Evolutionary conservation across 306 rosid genomes (phyloP), one percentile per base, ranked within the genome.

Genomic region (Prunus mume): DNA sequence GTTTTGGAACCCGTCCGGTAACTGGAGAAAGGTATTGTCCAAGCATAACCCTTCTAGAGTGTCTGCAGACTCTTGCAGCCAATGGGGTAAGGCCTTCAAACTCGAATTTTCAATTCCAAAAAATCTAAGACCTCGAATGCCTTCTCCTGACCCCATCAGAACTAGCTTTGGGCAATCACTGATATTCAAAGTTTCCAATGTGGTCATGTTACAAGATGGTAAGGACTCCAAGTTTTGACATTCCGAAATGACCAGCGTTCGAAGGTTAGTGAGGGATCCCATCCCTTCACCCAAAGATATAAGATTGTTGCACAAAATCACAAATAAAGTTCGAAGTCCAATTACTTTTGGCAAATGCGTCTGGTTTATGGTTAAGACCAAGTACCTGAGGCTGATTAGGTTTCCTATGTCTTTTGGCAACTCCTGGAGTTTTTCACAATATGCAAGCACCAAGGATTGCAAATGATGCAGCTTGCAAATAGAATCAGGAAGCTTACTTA

Each of bases 331-430:
- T 11, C 34, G 66, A 6, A 66, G 73, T 15, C 67, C 14, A 4
- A 76, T 3, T 32, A 54, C 72, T 34, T 19, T 20, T 1, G 79
- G 79, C 1, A 65, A 17, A 27, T 34, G 2, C 7, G 6, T 20
- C 55, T 76, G 65, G 13, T 51, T 73, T 68, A 12, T 55, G 4
- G 25, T 65, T 27, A 69, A 25, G 14, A 43, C 25, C 58, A 74
- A 75, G 25, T 25, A 13, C 47, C 70, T 24, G 7, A 83, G 74
- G 56, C 38, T 74, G 49, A 78, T n/a, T 50, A 83, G 18, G 57
- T 83, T 69, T 12, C 68, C 56, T 8, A 78, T 69, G 15, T 69
- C 72, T 20, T 15, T 69, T 2, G 83, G 83, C 41, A 79, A 68
- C 78, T 25, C 58, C 20, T 52, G 27, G 27, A 78, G 66, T 27